Evolutionary conservation across 768 basidiomycete species (phyloP).

Genomic region (Calocera cornea): DNA sequence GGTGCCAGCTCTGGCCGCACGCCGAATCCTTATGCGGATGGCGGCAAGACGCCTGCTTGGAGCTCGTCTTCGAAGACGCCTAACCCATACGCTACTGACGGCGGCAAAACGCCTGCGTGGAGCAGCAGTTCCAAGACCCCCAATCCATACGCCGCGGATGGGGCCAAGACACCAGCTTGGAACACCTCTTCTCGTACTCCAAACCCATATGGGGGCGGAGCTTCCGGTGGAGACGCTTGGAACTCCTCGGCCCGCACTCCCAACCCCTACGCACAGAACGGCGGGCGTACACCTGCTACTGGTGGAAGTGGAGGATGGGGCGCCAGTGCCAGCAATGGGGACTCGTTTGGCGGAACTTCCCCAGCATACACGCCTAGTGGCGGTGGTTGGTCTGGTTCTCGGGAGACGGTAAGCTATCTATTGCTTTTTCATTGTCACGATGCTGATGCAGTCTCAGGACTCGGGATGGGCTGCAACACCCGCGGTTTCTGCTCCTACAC

Average conservation of each 20-base stretch:
- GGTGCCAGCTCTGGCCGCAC: conserved; percentile 33
- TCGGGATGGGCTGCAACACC: conserved; percentile 24
- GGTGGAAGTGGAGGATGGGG: conserved; percentile 19
- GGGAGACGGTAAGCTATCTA: neutral
- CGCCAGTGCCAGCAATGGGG: conserved; percentile 20
- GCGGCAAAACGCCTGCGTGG: conserved; percentile 59
- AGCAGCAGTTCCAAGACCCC: conserved; percentile 49
- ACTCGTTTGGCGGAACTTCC: conserved; percentile 22
- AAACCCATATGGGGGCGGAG: conserved; percentile 32
- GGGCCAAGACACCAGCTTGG: conserved; percentile 47
- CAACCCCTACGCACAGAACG: conserved; percentile 20
- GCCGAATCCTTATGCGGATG: conserved; percentile 31
- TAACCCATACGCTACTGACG: conserved; percentile 39
- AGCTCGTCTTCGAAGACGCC: conserved; percentile 24
- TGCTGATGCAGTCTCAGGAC: conserved; percentile 19
- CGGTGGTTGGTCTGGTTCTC: conserved; percentile 21
- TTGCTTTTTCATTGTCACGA: conserved; percentile 12
- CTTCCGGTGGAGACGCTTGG: conserved; percentile 19
- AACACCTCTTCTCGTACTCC: conserved; percentile 39
- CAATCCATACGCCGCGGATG: conserved; percentile 47
- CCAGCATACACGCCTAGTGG: conserved; percentile 10
- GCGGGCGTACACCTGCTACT: conserved; percentile 38
- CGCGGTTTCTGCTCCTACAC: conserved; percentile 37
- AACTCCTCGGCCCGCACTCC: conserved; percentile 9
- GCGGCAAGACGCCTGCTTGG: conserved; percentile 17